Percentiles rank a stretch among this genome's conserved stretches.
Conservation (phyloP, 768 basidiomycete genomes). For the Boletus rubescentipes region DNA sequence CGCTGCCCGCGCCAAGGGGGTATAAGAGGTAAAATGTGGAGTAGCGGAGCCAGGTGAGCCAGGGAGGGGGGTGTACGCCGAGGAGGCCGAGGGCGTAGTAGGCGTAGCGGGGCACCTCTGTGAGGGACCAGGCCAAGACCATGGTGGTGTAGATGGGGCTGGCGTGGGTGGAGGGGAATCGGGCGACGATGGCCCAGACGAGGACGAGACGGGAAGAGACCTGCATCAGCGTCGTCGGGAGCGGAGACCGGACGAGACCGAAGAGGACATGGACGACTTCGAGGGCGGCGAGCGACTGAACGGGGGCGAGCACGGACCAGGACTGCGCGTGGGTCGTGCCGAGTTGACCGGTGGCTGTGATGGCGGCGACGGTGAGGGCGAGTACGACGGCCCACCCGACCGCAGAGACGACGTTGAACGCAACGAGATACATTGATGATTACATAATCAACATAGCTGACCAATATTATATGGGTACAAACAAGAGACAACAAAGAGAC, state of each 20-base stretch:
- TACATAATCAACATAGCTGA: conserved; percentile 17
- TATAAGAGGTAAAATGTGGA: conserved; percentile 94
- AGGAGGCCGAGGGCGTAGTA: conserved; percentile 78
- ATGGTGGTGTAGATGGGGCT: conserved; percentile 86
- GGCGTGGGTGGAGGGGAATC: conserved; percentile 47
- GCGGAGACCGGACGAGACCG: conserved; percentile 76
- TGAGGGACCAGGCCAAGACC: conserved; percentile 89
- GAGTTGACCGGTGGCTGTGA: conserved; percentile 19
- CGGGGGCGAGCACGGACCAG: conserved; percentile 60
- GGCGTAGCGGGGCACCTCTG: conserved; percentile 88
- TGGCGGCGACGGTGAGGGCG: conserved; percentile 47
- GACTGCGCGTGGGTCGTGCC: conserved; percentile 40
- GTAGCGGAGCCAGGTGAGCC: conserved; percentile 79
- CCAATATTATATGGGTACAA: conserved; percentile 5
- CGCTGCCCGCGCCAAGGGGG: conserved; percentile 87
- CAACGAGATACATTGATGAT: conserved; percentile 57
- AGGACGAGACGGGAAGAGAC: conserved; percentile 79
- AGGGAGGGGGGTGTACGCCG: conserved; percentile 48
- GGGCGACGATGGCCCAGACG: conserved; percentile 72
- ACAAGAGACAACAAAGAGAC: conserved; percentile 22
- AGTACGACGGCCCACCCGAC: conserved; percentile 78
- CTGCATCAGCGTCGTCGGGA: conserved; percentile 74
- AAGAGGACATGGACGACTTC: conserved; percentile 81
- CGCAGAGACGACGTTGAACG: conserved; percentile 76
- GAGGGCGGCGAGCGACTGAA: conserved; percentile 81